Conservation (phyloP, 768 basidiomycete genomes). For the Lactarius deliciosus region DNA sequence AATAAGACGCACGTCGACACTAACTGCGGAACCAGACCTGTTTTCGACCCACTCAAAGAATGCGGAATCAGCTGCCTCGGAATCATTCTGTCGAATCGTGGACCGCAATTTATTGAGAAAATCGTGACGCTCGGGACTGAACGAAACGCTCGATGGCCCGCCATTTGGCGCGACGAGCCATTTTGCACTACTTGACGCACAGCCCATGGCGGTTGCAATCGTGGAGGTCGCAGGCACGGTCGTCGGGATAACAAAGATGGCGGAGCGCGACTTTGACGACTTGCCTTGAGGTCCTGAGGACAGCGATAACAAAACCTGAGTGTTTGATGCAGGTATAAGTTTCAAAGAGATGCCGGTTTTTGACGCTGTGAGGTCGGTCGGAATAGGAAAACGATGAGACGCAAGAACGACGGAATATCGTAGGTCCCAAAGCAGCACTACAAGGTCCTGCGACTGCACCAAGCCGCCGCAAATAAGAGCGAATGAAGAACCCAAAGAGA, state of each 20-base stretch:
- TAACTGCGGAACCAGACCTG: neutral
- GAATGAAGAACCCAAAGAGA: constrained; percentile 57
- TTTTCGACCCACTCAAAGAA: constrained; percentile 62
- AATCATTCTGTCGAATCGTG: constrained; percentile 45
- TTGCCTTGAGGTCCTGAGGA: constrained; percentile 37
- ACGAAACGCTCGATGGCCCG: constrained; percentile 6
- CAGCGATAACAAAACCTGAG: constrained; percentile 54
- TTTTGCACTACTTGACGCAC: constrained; percentile 41
- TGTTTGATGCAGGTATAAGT: constrained; percentile 39
- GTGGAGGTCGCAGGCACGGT: constrained; percentile 54
- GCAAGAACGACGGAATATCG: constrained; percentile 66
- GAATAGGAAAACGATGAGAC: constrained; percentile 50
- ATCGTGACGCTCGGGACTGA: constrained; percentile 34
- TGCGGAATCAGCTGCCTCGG: constrained; percentile 53
- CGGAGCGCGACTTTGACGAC: constrained; percentile 41
- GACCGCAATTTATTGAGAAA: constrained; percentile 42
- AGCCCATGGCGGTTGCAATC: constrained; percentile 63
- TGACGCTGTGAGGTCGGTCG: constrained; percentile 41
- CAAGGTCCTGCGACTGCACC: constrained; percentile 44
- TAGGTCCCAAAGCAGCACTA: constrained; percentile 65
- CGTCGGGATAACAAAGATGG: constrained; percentile 60
- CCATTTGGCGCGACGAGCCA: constrained; percentile 45
- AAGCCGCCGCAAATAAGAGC: constrained; percentile 53
- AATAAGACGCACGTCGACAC: neutral
- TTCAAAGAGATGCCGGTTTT: constrained; percentile 36